Evolutionary conservation across 2,329 filamentous ascomycete species (phyloP), one percentile per base, ranked within the genome.

Genomic region (Ploettnerulaceae sp.): DNA sequence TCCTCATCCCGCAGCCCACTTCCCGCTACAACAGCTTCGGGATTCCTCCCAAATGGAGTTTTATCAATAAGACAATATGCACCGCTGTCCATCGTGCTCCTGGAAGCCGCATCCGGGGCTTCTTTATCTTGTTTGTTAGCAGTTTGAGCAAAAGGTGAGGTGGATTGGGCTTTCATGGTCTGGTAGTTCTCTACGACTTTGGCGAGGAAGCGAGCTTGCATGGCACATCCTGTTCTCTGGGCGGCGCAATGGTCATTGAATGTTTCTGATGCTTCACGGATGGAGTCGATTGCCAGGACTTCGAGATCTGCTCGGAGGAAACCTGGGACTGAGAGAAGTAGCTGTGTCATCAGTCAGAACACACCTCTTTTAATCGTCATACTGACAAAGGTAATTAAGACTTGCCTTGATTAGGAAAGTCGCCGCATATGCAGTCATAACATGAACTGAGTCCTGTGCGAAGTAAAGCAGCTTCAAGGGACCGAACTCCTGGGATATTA

Each of bases 401-500:
- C n/a, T n/a, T n/a, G n/a, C 63, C 53, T 69, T 69, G 35, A 68
- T 61, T 2, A 68, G 53, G 42, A 68, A 67, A 2, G 66, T 64
- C 9, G 66, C 64, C n/a, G 65, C 62, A 48, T 70, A 69, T 3
- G 67, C 67, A 12, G 63, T 65, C 67, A 69, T 69, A 11, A 69
- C 65, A 49, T 70, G 67, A 4, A 70, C 57, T 1, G 67, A 69
- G 41, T 69, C 67, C 49, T 70, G 67, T 3, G 63, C 64, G 51
- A 68, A 70, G 46, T 65, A 69, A 0, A 70, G 54, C 33, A 61
- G 59, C 3, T 62, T 60, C 0, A 63, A 48, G 38, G 61, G 54
- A 11, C 55, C 53, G 22, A 55, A 47, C 15, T 50, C 43, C 17
- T 52, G 39, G 12, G 60, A 58, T 14, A 68, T 63, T 15, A 86